These are phyloP conservation scores for Hypomontagnella monticulosa DNA, from an alignment of 495 filamentous ascomycete genomes.

Conservation along the genomic window DNA sequence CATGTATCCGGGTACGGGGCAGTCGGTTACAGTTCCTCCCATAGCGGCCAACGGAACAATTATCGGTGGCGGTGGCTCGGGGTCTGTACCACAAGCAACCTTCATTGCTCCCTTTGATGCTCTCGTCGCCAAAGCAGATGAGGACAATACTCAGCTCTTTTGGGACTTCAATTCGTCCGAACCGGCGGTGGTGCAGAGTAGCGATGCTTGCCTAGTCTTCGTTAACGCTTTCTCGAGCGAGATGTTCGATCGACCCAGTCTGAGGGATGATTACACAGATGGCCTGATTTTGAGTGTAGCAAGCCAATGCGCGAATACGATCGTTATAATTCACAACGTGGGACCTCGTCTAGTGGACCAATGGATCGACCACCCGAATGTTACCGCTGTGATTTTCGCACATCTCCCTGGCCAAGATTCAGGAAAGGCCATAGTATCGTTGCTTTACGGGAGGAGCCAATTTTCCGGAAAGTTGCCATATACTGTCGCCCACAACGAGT, in stretches of 20 bases:
- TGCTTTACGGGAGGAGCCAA: conserved; percentile 62
- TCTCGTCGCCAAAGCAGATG: conserved; percentile 49
- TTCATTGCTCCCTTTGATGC: conserved; percentile 61
- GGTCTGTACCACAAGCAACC: conserved; percentile 54
- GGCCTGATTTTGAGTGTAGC: conserved; percentile 55
- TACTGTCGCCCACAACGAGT: conserved; percentile 62
- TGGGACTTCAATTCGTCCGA: conserved; percentile 46
- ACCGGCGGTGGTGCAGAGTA: background rate
- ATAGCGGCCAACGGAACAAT: conserved; percentile 50
- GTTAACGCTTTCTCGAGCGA: conserved; percentile 62
- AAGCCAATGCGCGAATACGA: conserved; percentile 57
- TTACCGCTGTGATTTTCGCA: conserved; percentile 61
- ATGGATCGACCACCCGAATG: conserved; percentile 59
- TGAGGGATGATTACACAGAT: conserved; percentile 53
- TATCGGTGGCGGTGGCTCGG: conserved; percentile 58
- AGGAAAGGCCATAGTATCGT: conserved; percentile 57
- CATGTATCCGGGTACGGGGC: no score
- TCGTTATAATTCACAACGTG: conserved; percentile 62
- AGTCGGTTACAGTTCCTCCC: no score
- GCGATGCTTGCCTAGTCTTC: conserved; percentile 66
- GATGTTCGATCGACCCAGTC: conserved; percentile 42
- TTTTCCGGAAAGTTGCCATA: conserved; percentile 68
- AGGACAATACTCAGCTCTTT: conserved; percentile 54
- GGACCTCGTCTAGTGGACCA: conserved; percentile 55
- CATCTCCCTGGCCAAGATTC: conserved; percentile 62